These are phyloP conservation scores for Talaromyces trachyspermus DNA, from an alignment of 495 filamentous ascomycete species.

Conservation along the genomic window DNA sequence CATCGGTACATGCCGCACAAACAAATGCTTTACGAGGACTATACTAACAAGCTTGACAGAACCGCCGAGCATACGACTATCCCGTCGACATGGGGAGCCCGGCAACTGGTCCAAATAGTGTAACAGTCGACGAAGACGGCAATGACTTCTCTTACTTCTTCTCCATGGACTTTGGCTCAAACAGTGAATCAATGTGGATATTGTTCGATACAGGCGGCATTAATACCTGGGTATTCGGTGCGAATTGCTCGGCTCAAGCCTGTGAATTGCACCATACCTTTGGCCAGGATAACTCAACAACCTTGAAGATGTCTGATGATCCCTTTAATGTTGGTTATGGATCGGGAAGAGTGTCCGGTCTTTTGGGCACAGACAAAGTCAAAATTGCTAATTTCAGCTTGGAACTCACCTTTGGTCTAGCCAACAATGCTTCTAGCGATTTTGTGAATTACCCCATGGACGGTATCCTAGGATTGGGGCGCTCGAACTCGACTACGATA, in stretches of 20 bases:
- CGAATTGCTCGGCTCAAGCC: conserved; percentile 50
- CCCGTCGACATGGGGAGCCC: conserved; percentile 46
- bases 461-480: conserved; percentile 77
- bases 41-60: conserved; percentile 8
- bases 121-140: conserved; percentile 65
- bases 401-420: conserved; percentile 60
- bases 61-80: conserved; percentile 45
- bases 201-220: conserved; percentile 73
- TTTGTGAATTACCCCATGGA: conserved; percentile 75
- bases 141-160: conserved; percentile 74
- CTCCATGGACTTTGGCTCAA: conserved; percentile 57
- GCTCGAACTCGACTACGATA: conserved; percentile 31
- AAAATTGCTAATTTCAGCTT: conserved; percentile 56
- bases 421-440: conserved; percentile 54
- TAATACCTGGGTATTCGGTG: conserved; percentile 71
- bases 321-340: conserved; percentile 62
- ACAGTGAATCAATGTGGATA: conserved; percentile 58
- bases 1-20: conserved; percentile 3
- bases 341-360: conserved; percentile 58
- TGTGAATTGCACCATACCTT: conserved; percentile 64
- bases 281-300: conserved; percentile 50
- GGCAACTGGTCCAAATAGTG: conserved; percentile 49
- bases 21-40: neutral
- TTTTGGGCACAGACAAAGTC: conserved; percentile 54
- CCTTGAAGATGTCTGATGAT: conserved; percentile 38